Percentiles rank a stretch among this genome's conserved stretches.
Evolutionary conservation across 176 grass and related monocot species (phyloP).

Genomic region (Triticum monococcum): DNA sequence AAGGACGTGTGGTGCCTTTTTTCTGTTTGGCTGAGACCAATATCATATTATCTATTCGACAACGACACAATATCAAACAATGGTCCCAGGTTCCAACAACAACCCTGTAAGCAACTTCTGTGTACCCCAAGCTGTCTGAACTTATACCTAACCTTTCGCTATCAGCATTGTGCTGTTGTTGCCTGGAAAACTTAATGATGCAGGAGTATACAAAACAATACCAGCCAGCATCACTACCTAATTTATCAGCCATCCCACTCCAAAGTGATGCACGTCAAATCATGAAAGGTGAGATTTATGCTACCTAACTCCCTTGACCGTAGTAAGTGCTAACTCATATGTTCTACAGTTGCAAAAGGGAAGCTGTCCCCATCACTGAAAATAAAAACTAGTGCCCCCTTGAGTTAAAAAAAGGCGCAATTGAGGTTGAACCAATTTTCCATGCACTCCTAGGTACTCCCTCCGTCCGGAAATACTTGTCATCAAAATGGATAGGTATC

Average conservation of each 20-base stretch:
- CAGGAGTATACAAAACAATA: conserved; percentile 7
- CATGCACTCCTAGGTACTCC: background rate
- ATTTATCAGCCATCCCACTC: background rate
- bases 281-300: conserved; percentile 1
- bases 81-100: background rate
- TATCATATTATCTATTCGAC: background rate
- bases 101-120: background rate
- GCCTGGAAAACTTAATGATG: background rate
- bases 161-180: background rate
- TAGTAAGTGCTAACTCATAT: background rate
- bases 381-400: background rate
- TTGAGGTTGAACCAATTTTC: background rate
- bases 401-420: background rate
- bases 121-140: background rate
- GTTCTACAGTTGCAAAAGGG: background rate
- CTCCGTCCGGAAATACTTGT: too few species aligned
- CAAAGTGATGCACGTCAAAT: background rate
- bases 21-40: background rate
- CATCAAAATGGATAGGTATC: too few species aligned
- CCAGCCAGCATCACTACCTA: background rate
- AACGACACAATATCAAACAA: conserved; percentile 1
- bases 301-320: background rate
- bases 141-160: background rate
- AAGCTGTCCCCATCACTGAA: background rate
- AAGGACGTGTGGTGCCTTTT: conserved; percentile 8